A percentile compares a stretch with the other conserved stretches of the same genome.
These are phyloP conservation scores for Diplodia intermedia DNA, from an alignment of 2,329 filamentous ascomycete species.

Conservation along the genomic window DNA sequence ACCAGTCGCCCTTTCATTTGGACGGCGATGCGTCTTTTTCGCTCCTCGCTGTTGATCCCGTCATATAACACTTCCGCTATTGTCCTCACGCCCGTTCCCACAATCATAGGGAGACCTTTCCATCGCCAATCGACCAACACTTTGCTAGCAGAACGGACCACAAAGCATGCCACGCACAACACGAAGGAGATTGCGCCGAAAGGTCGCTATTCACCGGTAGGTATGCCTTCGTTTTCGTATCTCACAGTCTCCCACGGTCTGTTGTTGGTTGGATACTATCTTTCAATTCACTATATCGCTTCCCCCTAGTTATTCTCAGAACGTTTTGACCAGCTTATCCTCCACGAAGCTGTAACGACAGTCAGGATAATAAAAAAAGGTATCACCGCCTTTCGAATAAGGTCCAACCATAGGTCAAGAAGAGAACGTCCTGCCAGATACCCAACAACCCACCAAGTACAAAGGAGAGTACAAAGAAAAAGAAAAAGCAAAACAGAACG, in stretches of 20 bases:
- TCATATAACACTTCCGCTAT: constrained; percentile 19
- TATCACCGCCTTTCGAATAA: constrained; percentile 18
- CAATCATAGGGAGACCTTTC: constrained; percentile 14
- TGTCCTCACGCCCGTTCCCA: constrained; percentile 8
- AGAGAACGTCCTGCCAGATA: constrained; percentile 15
- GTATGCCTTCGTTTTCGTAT: constrained; percentile 15
- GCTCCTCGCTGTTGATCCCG: constrained; percentile 10
- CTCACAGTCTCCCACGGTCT: background rate
- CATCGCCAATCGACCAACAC: constrained; percentile 13
- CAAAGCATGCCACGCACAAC: background rate
- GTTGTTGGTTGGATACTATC: constrained; percentile 10
- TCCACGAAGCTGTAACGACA: constrained; percentile 28
- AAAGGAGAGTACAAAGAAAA: constrained; percentile 27
- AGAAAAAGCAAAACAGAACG: constrained; percentile 20
- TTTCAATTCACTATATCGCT: constrained; percentile 27
- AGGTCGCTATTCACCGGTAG: background rate
- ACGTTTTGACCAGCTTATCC: constrained; percentile 16
- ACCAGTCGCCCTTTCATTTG: constrained; percentile 22
- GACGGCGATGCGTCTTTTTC: constrained; percentile 23
- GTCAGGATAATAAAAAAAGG: constrained; percentile 28
- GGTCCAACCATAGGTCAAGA: constrained; percentile 7
- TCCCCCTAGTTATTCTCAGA: background rate
- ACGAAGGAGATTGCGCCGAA: constrained; percentile 14
- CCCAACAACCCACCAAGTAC: constrained; percentile 8
- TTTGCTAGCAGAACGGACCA: constrained; percentile 2